Evolutionary conservation across 768 basidiomycete genomes (phyloP).

Genomic region (Lactarius quietus): DNA sequence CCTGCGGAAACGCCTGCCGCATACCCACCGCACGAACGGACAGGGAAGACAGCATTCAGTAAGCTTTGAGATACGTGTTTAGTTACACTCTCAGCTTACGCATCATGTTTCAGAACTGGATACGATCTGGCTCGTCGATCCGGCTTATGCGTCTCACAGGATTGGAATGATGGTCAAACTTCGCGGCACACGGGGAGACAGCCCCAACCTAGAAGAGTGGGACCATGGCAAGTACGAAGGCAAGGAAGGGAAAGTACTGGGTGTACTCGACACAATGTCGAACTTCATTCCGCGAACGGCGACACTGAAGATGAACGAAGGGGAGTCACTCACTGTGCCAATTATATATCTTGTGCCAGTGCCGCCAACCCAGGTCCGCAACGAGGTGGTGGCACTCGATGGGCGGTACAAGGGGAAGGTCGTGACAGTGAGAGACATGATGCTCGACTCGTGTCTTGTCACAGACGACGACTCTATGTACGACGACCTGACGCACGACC

Average conservation of each 20-base stretch:
- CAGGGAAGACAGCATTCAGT: slow-evolving; percentile 27
- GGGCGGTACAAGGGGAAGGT: slow-evolving; percentile 41
- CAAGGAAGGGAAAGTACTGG: slow-evolving; percentile 30
- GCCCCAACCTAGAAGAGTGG: slow-evolving; percentile 37
- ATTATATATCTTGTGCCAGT: slow-evolving; percentile 43
- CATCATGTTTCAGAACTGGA: slow-evolving; percentile 33
- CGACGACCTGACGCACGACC: slow-evolving; percentile 24
- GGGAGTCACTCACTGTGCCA: slow-evolving; percentile 38
- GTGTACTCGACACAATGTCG: slow-evolving; percentile 30
- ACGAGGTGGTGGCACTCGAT: slow-evolving; percentile 49
- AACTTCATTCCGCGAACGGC: slow-evolving; percentile 32
- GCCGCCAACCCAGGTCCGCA: slow-evolving; percentile 38
- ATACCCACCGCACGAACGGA: slow-evolving; percentile 34
- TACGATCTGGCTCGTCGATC: slow-evolving; percentile 43
- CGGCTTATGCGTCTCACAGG: slow-evolving; percentile 31
- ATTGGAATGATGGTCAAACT: slow-evolving; percentile 41
- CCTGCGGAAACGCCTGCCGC: slow-evolving; percentile 36
- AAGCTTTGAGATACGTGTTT: slow-evolving; percentile 18
- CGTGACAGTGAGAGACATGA: slow-evolving; percentile 23
- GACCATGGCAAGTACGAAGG: slow-evolving; percentile 34
- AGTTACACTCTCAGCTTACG: not conserved
- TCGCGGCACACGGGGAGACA: slow-evolving; percentile 34
- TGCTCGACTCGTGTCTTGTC: slow-evolving; percentile 21
- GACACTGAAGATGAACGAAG: slow-evolving; percentile 34
- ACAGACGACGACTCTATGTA: slow-evolving; percentile 23